These are phyloP conservation scores for Fraxinus cuspidata DNA, from an alignment of 257 asterid genomes.

Conservation along the genomic window DNA sequence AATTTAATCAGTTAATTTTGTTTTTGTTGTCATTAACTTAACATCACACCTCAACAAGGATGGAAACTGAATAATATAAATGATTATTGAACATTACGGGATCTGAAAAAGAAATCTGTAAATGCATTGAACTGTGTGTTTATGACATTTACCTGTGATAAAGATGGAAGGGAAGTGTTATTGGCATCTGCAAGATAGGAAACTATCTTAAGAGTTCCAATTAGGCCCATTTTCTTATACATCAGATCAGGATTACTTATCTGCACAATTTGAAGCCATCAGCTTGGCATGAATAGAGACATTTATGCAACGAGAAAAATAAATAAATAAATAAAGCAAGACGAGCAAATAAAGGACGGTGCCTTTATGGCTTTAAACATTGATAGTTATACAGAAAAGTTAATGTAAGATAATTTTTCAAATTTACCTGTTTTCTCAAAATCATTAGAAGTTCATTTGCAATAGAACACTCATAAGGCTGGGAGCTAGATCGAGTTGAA, in stretches of 20 bases:
- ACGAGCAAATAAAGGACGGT: not conserved
- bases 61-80: slow-evolving; percentile 13
- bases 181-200: slow-evolving; percentile 67
- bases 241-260: slow-evolving; percentile 68
- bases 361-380: slow-evolving; percentile 7
- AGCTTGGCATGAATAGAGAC: slow-evolving; percentile 22
- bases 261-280: slow-evolving; percentile 43
- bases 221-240: slow-evolving; percentile 90
- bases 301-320: not conserved
- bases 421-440: slow-evolving; percentile 73
- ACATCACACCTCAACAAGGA: slow-evolving; percentile 7
- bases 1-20: not conserved
- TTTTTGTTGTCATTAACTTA: slow-evolving; percentile 11
- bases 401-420: slow-evolving; percentile 11
- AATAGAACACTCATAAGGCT: slow-evolving; percentile 64
- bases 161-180: slow-evolving; percentile 42
- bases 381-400: slow-evolving; percentile 1
- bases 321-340: slow-evolving; percentile 9
- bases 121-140: not conserved
- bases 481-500: slow-evolving; percentile 56
- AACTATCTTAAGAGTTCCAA: slow-evolving; percentile 77
- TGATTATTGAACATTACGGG: slow-evolving; percentile 15
- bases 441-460: slow-evolving; percentile 81
- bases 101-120: slow-evolving; percentile 16
- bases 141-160: slow-evolving; percentile 52